phyloP scores from a whole-genome alignment of 331 rosid species.

The Arachis monticola region DNA sequence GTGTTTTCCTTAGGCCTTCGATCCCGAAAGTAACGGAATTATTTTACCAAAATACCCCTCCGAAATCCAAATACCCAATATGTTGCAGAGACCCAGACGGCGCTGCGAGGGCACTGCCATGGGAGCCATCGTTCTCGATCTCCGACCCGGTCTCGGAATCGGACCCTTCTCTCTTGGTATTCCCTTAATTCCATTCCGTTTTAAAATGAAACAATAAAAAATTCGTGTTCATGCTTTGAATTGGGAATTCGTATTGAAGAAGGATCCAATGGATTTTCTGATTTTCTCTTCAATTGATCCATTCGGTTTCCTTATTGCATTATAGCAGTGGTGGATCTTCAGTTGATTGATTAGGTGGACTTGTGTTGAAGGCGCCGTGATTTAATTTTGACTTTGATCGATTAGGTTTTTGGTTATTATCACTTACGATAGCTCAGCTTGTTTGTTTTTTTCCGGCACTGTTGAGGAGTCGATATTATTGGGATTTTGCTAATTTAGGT shows the following conservation, averaged over 20 bases:
- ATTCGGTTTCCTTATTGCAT: neutral
- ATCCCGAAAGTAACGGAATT: constrained; percentile 52
- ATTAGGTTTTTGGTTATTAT: neutral
- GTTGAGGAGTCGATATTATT: neutral
- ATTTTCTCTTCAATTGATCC: constrained; percentile 6
- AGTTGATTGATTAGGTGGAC: neutral
- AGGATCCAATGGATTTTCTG: neutral
- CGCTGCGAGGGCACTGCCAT: constrained; percentile 99
- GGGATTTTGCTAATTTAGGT: neutral
- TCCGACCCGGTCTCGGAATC: constrained; percentile 86
- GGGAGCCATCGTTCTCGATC: constrained; percentile 98
- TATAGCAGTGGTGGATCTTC: neutral
- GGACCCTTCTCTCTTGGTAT: constrained; percentile 91
- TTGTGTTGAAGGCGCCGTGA: constrained; percentile 16
- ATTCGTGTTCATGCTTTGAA: neutral
- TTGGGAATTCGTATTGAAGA: neutral
- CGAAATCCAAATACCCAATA: constrained; percentile 17
- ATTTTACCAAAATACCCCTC: constrained; percentile 17
- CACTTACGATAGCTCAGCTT: constrained; percentile 9
- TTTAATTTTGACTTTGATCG: neutral
- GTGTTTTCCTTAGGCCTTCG: constrained; percentile 13
- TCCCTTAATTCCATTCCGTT: neutral
- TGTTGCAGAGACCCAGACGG: constrained; percentile 83
- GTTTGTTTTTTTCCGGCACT: constrained; percentile 25
- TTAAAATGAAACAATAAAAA: neutral